phyloP scores from a whole-genome alignment of 352 stramenopile genomes.

The Phytophthora fragariaefolia region DNA sequence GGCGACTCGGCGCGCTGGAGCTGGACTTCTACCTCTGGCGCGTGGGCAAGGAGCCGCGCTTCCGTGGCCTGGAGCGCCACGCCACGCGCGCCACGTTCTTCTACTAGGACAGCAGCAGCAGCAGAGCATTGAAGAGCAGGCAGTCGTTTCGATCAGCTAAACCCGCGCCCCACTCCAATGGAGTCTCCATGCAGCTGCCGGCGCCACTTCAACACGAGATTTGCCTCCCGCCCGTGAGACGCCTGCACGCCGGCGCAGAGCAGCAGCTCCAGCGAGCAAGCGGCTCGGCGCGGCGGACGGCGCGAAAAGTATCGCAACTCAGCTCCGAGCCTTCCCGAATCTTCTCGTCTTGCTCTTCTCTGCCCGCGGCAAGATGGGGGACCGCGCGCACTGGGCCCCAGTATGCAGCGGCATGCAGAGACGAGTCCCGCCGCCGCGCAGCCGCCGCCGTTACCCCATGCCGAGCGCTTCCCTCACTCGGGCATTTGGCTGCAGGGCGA shows the following conservation, averaged over 20 bases:
- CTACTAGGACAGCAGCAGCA: too few species aligned
- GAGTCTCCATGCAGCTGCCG: conserved; percentile 19
- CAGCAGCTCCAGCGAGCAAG: conserved; percentile 3
- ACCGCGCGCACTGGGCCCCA: not conserved
- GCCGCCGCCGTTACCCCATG: conserved; percentile 23
- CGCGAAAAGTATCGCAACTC: conserved; percentile 33
- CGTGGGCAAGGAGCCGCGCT: conserved; percentile 75
- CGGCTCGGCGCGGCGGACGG: conserved; percentile 4
- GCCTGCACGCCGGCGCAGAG: too few species aligned
- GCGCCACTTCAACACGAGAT: conserved; percentile 34
- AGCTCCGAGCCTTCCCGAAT: conserved; percentile 24
- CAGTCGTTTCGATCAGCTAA: conserved; percentile 8
- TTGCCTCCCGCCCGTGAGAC: conserved; percentile 19
- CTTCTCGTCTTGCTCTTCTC: conserved; percentile 30
- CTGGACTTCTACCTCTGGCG: conserved; percentile 81
- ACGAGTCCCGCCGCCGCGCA: conserved; percentile 10
- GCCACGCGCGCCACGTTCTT: conserved; percentile 75
- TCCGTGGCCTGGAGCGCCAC: conserved; percentile 73
- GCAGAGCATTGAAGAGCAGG: not conserved
- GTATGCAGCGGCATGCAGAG: not conserved
- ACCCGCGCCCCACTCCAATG: too few species aligned
- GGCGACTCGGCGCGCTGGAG: conserved; percentile 49
- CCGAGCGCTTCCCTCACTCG: conserved; percentile 21
- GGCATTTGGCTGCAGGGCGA: conserved; percentile 14
- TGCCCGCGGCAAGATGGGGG: conserved; percentile 26